A percentile compares a stretch with the other conserved stretches of the same genome.
phyloP scores from a whole-genome alignment of 441 rosid species.

The Erodium trifolium region DNA sequence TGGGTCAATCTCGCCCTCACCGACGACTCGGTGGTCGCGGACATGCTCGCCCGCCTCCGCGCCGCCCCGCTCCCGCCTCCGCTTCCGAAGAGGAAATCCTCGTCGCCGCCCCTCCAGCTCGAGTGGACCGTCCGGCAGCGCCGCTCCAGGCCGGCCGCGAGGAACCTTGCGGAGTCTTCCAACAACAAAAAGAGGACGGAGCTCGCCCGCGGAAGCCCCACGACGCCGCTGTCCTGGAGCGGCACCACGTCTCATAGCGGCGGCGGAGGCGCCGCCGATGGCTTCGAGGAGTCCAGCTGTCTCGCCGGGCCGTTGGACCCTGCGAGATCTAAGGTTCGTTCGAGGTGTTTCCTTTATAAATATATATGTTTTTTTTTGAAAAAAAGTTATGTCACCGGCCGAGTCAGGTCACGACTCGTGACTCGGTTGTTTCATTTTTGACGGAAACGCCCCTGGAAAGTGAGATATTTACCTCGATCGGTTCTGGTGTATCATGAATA shows the following conservation, averaged over 20 bases:
- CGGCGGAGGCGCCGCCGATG: neutral
- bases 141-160: neutral
- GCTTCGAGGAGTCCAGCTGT: neutral
- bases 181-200: neutral
- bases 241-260: neutral
- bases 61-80: neutral
- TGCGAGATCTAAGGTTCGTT: neutral
- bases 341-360: too few species aligned
- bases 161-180: too few species aligned
- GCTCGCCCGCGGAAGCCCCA: neutral
- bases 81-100: too few species aligned
- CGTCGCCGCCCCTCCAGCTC: neutral
- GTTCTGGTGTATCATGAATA: too few species aligned
- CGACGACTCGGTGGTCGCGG: neutral
- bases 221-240: slow-evolving; percentile 1
- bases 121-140: neutral
- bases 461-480: too few species aligned
- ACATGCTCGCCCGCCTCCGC: neutral
- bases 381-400: too few species aligned
- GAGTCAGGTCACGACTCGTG: too few species aligned
- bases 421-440: too few species aligned
- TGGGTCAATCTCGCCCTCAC: neutral
- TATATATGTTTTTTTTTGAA: too few species aligned
- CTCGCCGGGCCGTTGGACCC: too few species aligned
- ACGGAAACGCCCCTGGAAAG: too few species aligned